Evolutionary conservation across 202 grass and related monocot species (phyloP), one percentile per base, ranked within the genome.

Genomic region (Digitaria exilis): DNA sequence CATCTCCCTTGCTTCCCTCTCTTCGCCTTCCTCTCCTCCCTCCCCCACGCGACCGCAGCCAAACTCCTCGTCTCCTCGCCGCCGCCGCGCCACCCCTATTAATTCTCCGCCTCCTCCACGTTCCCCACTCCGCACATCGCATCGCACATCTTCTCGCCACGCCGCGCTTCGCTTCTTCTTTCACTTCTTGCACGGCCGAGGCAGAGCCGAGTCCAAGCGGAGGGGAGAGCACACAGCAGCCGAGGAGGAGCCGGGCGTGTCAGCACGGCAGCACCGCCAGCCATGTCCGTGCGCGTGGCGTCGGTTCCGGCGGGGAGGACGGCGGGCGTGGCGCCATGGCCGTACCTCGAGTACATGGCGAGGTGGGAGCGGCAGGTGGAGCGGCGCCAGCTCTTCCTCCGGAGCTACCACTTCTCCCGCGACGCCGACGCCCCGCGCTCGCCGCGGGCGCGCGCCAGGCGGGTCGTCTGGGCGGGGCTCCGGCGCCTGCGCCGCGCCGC

Each of bases 331-430:
- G 76, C 84, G 82, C 31, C 86, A 77, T 88, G 88, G 91, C 88
- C 89, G 80, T 88, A 92, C 35, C 54, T 75, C 65, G 93, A 98
- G 67, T 78, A 92, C 84, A 85, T 96, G 92, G 85, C 84, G 51
- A 81, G 54, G 81, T 94, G 89, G 96, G 96, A 96, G 89, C 79
- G 83, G 10, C 96, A 95, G 58, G 77, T 90, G 82, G 96, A 98
- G 87, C 89, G 91, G 19, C 87, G 96, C 2, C 93, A 94, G 87
- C 84, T 96, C 12, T 98, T 96, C 87, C 84, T 98, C 24, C 93
- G 93, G 26, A 95, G 92, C 77, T 95, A 98, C 87, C 96, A 90
- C 83, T 98, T 98, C 87, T 95, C 90, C 42, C 89, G 92, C 41
- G 85, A 94, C 78, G 74, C 78, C 77, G 88, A 77, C 21, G 41